Evolutionary conservation across 306 rosid genomes (phyloP).

Genomic region (Ormosia emarginata): DNA sequence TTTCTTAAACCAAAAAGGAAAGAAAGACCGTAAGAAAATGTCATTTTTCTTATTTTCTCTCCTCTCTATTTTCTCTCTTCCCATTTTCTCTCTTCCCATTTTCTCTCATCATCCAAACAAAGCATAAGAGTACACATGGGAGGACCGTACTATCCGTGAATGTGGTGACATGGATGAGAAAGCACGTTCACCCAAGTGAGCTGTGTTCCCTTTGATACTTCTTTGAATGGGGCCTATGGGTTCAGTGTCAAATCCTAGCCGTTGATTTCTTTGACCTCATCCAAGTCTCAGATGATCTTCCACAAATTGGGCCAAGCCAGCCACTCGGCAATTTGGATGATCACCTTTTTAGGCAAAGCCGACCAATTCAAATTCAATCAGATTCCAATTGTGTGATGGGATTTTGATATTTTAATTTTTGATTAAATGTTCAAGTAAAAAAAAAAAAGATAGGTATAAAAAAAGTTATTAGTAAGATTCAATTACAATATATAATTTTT

Average conservation of each 20-base stretch:
- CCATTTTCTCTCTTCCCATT: too few species aligned
- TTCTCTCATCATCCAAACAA: too few species aligned
- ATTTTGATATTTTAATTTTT: too few species aligned
- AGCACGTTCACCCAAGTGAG: constrained; percentile 73
- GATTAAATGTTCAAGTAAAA: too few species aligned
- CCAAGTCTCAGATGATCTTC: neutral
- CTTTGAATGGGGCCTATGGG: constrained; percentile 17
- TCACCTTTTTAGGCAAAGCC: neutral
- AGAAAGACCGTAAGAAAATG: too few species aligned
- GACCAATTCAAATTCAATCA: neutral
- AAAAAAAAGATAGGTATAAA: too few species aligned
- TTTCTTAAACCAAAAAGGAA: too few species aligned
- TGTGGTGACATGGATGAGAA: constrained; percentile 40
- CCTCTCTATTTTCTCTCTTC: too few species aligned
- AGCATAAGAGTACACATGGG: constrained; percentile 45
- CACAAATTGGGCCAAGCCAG: constrained; percentile 16
- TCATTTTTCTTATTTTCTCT: too few species aligned
- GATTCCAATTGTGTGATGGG: constrained; percentile 23
- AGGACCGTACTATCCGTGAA: constrained; percentile 59
- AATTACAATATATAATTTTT: too few species aligned
- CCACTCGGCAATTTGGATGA: neutral
- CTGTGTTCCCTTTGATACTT: constrained; percentile 38
- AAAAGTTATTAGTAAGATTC: too few species aligned
- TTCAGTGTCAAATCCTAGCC: neutral
- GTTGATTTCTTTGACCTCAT: constrained; percentile 9